A percentile compares a stretch with the other conserved stretches of the same genome.
These are phyloP conservation scores for Ogataea polymorpha DNA, from an alignment of 805 yeast species.

Conservation along the genomic window DNA sequence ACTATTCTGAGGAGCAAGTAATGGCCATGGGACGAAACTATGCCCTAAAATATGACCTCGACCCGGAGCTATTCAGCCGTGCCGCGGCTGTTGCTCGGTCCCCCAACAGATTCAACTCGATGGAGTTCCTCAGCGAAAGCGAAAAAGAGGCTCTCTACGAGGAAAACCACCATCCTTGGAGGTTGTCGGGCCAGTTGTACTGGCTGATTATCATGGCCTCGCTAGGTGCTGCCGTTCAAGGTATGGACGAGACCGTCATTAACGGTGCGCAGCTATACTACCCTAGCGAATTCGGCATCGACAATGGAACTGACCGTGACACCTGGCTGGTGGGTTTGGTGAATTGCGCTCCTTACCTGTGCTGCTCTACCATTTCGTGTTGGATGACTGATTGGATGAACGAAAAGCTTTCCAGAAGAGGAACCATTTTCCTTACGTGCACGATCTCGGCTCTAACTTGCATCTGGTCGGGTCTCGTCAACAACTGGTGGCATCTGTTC, in stretches of 20 bases:
- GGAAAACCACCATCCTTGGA: slow-evolving; percentile 48
- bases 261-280: slow-evolving; percentile 69
- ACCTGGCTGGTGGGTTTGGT: slow-evolving; percentile 61
- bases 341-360: slow-evolving; percentile 68
- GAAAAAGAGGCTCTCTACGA: slow-evolving; percentile 49
- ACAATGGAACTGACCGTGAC: slow-evolving; percentile 42
- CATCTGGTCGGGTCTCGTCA: slow-evolving; percentile 65
- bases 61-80: slow-evolving; percentile 55
- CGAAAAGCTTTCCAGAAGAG: slow-evolving; percentile 56
- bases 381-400: slow-evolving; percentile 64
- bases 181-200: slow-evolving; percentile 43
- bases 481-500: slow-evolving; percentile 66
- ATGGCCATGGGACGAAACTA: slow-evolving; percentile 69
- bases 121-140: slow-evolving; percentile 52
- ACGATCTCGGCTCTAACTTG: slow-evolving; percentile 56
- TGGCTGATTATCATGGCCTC: slow-evolving; percentile 62
- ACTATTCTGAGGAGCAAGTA: slow-evolving; percentile 59
- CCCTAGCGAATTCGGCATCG: slow-evolving; percentile 53
- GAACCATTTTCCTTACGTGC: slow-evolving; percentile 66
- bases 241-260: slow-evolving; percentile 75
- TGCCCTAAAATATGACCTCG: slow-evolving; percentile 55
- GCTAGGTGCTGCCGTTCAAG: slow-evolving; percentile 75
- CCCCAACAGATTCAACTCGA: slow-evolving; percentile 55
- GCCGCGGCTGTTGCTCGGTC: slow-evolving; percentile 68
- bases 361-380: slow-evolving; percentile 58